A percentile compares a stretch with the other conserved stretches of the same genome.
Conservation (phyloP, 2,329 filamentous ascomycete species). For the Xylaria sp. region DNA sequence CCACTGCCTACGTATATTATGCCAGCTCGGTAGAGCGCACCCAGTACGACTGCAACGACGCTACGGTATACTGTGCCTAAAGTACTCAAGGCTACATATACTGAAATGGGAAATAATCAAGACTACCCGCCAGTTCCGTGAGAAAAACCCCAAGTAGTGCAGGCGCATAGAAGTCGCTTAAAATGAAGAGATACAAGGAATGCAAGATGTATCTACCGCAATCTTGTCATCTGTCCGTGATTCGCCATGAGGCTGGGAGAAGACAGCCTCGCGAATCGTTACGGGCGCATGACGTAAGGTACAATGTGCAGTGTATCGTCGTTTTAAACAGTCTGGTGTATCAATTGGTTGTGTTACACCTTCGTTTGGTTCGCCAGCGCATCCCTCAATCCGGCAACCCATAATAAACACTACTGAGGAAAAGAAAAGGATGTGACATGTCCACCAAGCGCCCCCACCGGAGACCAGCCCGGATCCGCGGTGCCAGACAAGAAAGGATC, state of each 20-base stretch:
- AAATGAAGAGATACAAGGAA: not conserved
- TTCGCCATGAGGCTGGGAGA: constrained; percentile 8
- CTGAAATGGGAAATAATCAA: constrained; percentile 7
- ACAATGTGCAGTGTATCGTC: not conserved
- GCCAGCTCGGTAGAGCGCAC: not conserved
- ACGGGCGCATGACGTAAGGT: constrained; percentile 28
- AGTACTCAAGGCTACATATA: constrained; percentile 5
- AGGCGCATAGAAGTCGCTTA: constrained; percentile 8
- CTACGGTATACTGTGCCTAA: not conserved
- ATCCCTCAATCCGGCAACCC: constrained; percentile 9
- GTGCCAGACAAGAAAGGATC: constrained; percentile 20
- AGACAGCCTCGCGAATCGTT: constrained; percentile 22
- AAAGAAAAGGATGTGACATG: constrained; percentile 18
- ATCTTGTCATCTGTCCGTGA: not conserved
- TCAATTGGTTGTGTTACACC: constrained; percentile 7
- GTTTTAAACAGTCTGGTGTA: not conserved
- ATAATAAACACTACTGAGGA: not conserved
- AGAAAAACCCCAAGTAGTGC: constrained; percentile 8
- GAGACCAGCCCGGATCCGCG: constrained; percentile 34
- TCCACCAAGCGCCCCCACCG: constrained; percentile 11
- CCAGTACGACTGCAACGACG: not conserved
- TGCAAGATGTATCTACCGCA: not conserved
- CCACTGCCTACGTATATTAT: not conserved
- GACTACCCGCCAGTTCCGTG: constrained; percentile 24
- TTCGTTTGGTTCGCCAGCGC: not conserved